These are phyloP conservation scores for Clausena lansium DNA, from an alignment of 345 rosid genomes.

Conservation along the genomic window DNA sequence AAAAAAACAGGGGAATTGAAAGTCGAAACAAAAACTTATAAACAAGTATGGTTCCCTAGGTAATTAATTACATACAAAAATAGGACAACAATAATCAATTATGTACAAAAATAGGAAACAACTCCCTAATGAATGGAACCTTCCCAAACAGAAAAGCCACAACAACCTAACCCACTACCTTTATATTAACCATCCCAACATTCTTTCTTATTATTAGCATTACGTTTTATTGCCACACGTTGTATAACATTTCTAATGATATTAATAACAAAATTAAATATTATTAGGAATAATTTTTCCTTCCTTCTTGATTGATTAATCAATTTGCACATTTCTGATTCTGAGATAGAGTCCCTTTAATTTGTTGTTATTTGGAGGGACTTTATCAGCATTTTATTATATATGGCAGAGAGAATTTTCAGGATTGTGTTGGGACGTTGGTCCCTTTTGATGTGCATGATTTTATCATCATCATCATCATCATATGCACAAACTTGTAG, in stretches of 20 bases:
- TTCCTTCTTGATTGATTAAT: not conserved
- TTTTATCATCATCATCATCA: conserved; percentile 21
- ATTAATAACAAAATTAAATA: no score
- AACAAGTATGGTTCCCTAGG: no score
- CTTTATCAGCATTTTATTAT: not conserved
- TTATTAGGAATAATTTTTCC: no score
- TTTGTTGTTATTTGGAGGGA: not conserved
- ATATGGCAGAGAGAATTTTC: not conserved
- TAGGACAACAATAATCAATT: not conserved
- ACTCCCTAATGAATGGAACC: not conserved
- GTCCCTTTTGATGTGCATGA: conserved; percentile 20
- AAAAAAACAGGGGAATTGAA: not conserved
- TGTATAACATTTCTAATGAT: no score
- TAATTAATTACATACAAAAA: not conserved
- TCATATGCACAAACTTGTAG: conserved; percentile 59
- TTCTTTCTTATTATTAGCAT: not conserved
- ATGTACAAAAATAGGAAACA: not conserved
- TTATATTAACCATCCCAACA: not conserved
- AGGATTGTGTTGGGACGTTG: not conserved
- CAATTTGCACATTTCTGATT: not conserved
- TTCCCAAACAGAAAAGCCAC: not conserved
- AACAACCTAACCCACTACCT: not conserved
- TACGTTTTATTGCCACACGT: not conserved
- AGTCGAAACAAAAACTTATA: not conserved
- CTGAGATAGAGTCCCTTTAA: not conserved